Evolutionary conservation across 2,329 filamentous ascomycete genomes (phyloP).

Genomic region (Aspergillus ruber): DNA sequence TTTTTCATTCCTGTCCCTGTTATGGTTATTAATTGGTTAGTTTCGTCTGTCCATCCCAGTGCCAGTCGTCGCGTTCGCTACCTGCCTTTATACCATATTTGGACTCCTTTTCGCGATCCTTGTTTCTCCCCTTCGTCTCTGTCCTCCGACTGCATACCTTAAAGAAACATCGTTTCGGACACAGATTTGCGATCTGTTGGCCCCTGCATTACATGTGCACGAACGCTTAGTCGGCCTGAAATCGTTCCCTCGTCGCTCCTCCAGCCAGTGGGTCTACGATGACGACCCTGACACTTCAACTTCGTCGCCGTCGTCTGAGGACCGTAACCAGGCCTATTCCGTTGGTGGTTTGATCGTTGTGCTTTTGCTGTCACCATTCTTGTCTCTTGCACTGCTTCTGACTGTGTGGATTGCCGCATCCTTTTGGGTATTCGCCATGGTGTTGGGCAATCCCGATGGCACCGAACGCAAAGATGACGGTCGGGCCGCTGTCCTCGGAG

Average conservation of each 20-base stretch:
- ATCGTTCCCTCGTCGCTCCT: constrained; percentile 17
- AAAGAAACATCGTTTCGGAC: constrained; percentile 41
- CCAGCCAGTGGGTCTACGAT: constrained; percentile 32
- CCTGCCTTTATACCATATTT: constrained; percentile 50
- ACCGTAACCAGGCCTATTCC: constrained; percentile 30
- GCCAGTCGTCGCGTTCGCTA: constrained; percentile 48
- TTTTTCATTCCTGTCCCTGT: background rate
- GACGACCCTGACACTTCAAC: constrained; percentile 31
- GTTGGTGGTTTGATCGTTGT: constrained; percentile 42
- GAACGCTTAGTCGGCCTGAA: constrained; percentile 28
- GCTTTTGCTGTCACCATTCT: constrained; percentile 50
- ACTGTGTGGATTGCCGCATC: constrained; percentile 54
- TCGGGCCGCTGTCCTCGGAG: constrained; percentile 51
- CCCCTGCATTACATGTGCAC: constrained; percentile 47
- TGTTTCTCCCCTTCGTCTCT: constrained; percentile 50
- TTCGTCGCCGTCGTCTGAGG: constrained; percentile 6
- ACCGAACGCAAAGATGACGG: constrained; percentile 56
- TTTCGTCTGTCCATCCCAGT: constrained; percentile 50
- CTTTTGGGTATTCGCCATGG: constrained; percentile 57
- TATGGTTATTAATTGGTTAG: constrained; percentile 19
- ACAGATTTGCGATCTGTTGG: constrained; percentile 48
- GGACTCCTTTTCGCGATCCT: constrained; percentile 46
- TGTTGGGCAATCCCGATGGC: constrained; percentile 57
- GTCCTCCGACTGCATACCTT: constrained; percentile 38
- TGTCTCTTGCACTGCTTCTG: constrained; percentile 51